These are phyloP conservation scores for Lepidium sativum DNA, from an alignment of 345 rosid species.

Conservation along the genomic window DNA sequence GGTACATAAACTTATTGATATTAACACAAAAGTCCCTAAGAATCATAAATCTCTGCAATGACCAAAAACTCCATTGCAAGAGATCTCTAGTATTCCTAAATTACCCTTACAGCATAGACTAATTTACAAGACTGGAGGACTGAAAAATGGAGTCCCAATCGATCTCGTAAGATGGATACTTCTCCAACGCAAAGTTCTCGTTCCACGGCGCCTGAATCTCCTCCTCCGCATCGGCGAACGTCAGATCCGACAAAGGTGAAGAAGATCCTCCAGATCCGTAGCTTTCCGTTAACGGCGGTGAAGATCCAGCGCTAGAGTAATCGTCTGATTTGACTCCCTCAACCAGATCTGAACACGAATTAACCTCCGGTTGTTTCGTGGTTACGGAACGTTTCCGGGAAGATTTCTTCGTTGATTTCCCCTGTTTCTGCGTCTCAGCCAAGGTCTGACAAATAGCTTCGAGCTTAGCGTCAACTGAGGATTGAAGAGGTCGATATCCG, in stretches of 20 bases:
- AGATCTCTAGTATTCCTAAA: constrained; percentile 13
- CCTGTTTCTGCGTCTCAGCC: constrained; percentile 51
- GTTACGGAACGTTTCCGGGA: constrained; percentile 21
- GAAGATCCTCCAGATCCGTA: constrained; percentile 52
- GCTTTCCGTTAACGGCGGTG: constrained; percentile 41
- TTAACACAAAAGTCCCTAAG: constrained; percentile 14
- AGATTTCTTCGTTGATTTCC: constrained; percentile 30
- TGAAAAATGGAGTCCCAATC: constrained; percentile 65
- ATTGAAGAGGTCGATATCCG: constrained; percentile 73
- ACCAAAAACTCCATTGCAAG: constrained; percentile 34
- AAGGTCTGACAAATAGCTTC: constrained; percentile 67
- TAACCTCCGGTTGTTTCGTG: constrained; percentile 17
- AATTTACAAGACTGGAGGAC: constrained; percentile 21
- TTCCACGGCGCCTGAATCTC: constrained; percentile 38
- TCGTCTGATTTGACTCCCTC: constrained; percentile 33
- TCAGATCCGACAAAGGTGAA: constrained; percentile 53
- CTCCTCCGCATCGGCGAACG: constrained; percentile 34
- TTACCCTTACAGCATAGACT: constrained; percentile 8
- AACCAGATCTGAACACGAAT: background rate
- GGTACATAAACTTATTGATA: constrained; percentile 2
- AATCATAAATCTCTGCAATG: constrained; percentile 33
- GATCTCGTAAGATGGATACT: constrained; percentile 83
- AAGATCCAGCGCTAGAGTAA: constrained; percentile 18
- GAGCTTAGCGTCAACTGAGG: constrained; percentile 88
- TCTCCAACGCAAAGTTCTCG: constrained; percentile 59